A percentile compares a stretch with the other conserved stretches of the same genome.
Evolutionary conservation across 306 rosid species (phyloP).

Genomic region (Fragaria nilgerrensis): DNA sequence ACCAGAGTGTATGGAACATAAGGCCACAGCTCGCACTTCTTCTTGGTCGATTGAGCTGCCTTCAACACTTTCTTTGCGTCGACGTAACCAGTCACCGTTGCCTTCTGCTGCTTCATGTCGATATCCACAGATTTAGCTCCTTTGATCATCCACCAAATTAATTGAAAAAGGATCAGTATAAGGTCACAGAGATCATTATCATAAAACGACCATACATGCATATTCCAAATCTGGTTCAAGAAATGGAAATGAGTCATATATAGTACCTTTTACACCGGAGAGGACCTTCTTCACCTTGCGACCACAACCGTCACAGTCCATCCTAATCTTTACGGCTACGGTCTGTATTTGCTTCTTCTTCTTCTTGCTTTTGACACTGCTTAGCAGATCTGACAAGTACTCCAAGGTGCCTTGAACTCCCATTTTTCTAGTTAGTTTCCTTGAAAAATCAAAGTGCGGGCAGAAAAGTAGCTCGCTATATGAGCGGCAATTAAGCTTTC

Average conservation of each 20-base stretch:
- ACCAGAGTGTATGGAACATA: slow-evolving; percentile 77
- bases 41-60: slow-evolving; percentile 88
- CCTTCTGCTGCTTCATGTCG: slow-evolving; percentile 93
- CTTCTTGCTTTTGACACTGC: slow-evolving; percentile 45
- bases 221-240: not conserved
- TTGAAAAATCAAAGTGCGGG: not conserved
- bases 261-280: slow-evolving; percentile 77
- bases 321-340: slow-evolving; percentile 75
- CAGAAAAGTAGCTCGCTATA: not conserved
- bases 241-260: not conserved
- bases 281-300: slow-evolving; percentile 86
- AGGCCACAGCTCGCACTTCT: slow-evolving; percentile 95
- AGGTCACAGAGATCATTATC: no score
- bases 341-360: slow-evolving; percentile 82
- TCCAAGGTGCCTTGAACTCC: slow-evolving; percentile 82
- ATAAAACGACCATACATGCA: not conserved
- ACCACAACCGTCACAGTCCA: slow-evolving; percentile 97
- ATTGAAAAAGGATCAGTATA: not conserved
- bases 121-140: slow-evolving; percentile 89
- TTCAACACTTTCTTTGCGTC: slow-evolving; percentile 89
- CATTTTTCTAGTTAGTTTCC: slow-evolving; percentile 39
- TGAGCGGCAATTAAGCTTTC: not conserved
- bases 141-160: slow-evolving; percentile 1
- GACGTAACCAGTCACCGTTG: slow-evolving; percentile 76
- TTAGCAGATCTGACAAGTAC: slow-evolving; percentile 61